Evolutionary conservation across 2,329 filamentous ascomycete genomes (phyloP).

Genomic region (Xylariaceae sp.): DNA sequence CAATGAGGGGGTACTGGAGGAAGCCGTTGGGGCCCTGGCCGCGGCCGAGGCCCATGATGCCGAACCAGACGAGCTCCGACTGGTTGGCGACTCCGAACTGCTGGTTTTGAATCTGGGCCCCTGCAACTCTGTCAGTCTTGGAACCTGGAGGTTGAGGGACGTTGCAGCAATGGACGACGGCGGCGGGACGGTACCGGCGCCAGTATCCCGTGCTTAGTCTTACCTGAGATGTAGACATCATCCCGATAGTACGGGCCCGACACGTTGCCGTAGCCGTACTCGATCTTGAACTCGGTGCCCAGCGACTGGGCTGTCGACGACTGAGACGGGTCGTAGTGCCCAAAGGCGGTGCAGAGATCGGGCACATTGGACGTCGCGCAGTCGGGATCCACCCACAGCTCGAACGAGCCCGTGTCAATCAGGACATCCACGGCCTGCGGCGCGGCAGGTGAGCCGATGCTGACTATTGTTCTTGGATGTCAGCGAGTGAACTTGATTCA

Average conservation of each 20-base stretch:
- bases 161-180: too few species aligned
- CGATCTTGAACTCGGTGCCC: slow-evolving; percentile 26
- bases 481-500: too few species aligned
- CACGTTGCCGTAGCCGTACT: slow-evolving; percentile 32
- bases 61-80: slow-evolving; percentile 41
- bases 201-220: slow-evolving; percentile 5
- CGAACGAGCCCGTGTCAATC: slow-evolving; percentile 45
- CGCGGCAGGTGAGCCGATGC: slow-evolving; percentile 29
- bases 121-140: slow-evolving; percentile 15
- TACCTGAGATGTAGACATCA: slow-evolving; percentile 36
- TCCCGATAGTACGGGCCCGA: slow-evolving; percentile 40
- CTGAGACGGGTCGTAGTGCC: slow-evolving; percentile 35
- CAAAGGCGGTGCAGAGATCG: slow-evolving; percentile 31
- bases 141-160: too few species aligned
- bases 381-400: slow-evolving; percentile 48
- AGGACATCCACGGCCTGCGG: slow-evolving; percentile 37
- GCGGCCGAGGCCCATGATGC: slow-evolving; percentile 44
- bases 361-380: slow-evolving; percentile 30
- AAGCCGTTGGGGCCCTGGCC: slow-evolving; percentile 30
- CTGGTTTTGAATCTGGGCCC: slow-evolving; percentile 33
- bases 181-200: not conserved
- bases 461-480: slow-evolving; percentile 29
- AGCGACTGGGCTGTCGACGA: slow-evolving; percentile 34
- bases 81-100: slow-evolving; percentile 41
- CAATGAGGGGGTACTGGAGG: slow-evolving; percentile 43